These are phyloP conservation scores for Elsinoe necatrix DNA, from an alignment of 2,329 filamentous ascomycete genomes.

Conservation along the genomic window DNA sequence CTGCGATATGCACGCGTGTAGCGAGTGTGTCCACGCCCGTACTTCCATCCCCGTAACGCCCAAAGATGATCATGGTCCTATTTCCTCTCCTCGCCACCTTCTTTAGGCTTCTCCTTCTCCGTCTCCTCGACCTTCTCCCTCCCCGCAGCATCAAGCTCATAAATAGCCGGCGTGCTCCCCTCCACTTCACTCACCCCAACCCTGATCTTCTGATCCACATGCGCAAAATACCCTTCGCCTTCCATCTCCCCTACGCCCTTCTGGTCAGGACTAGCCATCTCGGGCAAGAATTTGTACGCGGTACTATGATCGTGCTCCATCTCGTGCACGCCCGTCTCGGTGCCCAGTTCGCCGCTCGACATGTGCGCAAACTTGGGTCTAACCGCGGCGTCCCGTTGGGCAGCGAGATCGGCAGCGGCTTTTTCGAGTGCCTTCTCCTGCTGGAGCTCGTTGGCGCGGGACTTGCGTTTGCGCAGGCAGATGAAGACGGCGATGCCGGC, in stretches of 20 bases:
- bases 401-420: conserved; percentile 16
- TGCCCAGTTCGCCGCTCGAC: conserved; percentile 28
- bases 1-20: background rate
- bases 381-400: conserved; percentile 16
- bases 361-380: background rate
- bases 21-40: background rate
- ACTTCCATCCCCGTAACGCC: no score
- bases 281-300: conserved; percentile 28
- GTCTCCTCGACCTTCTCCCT: background rate
- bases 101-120: conserved; percentile 20
- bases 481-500: conserved; percentile 24
- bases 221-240: conserved; percentile 19
- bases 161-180: conserved; percentile 21
- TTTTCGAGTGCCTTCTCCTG: background rate
- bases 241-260: conserved; percentile 29
- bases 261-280: conserved; percentile 27
- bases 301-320: conserved; percentile 23
- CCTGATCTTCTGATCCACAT: conserved; percentile 18
- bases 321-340: conserved; percentile 28
- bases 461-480: conserved; percentile 23
- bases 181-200: conserved; percentile 22
- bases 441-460: conserved; percentile 26
- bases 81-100: conserved; percentile 17
- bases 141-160: conserved; percentile 21
- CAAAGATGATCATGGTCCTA: no score